These are phyloP conservation scores for Fusarium fracticaudum DNA, from an alignment of 2,329 filamentous ascomycete species.

Conservation along the genomic window DNA sequence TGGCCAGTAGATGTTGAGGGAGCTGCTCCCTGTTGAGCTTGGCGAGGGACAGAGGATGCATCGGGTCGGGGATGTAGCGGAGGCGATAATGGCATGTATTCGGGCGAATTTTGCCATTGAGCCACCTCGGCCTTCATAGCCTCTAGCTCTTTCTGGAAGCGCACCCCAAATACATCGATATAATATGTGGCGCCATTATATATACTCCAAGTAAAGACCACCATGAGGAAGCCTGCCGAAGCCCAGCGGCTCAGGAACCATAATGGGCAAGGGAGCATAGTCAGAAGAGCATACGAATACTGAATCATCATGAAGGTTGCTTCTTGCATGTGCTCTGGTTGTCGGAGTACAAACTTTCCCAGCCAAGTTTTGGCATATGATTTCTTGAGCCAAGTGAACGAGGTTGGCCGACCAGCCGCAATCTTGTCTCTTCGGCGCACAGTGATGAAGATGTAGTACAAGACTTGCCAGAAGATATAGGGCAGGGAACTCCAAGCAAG, in stretches of 20 bases:
- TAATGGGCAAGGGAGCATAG: constrained; percentile 92
- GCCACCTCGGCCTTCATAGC: constrained; percentile 86
- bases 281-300: constrained; percentile 88
- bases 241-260: constrained; percentile 94
- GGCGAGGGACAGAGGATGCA: constrained; percentile 13
- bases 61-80: constrained; percentile 46
- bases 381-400: constrained; percentile 94
- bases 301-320: constrained; percentile 96
- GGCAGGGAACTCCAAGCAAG: constrained; percentile 93
- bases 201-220: constrained; percentile 92
- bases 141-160: constrained; percentile 96
- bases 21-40: constrained; percentile 20
- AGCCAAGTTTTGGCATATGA: constrained; percentile 93
- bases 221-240: constrained; percentile 77
- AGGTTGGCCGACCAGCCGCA: constrained; percentile 91
- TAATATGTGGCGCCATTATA: constrained; percentile 98
- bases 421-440: constrained; percentile 96
- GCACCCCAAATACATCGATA: constrained; percentile 96
- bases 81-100: constrained; percentile 53
- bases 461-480: constrained; percentile 91
- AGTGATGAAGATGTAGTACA: constrained; percentile 95
- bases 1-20: constrained; percentile 27
- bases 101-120: constrained; percentile 79
- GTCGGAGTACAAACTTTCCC: constrained; percentile 82
- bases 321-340: constrained; percentile 82